Percentiles rank a stretch among this genome's conserved stretches.
These are phyloP conservation scores for Alternaria angustiovoidea DNA, from an alignment of 2,329 filamentous ascomycete species.

Conservation along the genomic window DNA sequence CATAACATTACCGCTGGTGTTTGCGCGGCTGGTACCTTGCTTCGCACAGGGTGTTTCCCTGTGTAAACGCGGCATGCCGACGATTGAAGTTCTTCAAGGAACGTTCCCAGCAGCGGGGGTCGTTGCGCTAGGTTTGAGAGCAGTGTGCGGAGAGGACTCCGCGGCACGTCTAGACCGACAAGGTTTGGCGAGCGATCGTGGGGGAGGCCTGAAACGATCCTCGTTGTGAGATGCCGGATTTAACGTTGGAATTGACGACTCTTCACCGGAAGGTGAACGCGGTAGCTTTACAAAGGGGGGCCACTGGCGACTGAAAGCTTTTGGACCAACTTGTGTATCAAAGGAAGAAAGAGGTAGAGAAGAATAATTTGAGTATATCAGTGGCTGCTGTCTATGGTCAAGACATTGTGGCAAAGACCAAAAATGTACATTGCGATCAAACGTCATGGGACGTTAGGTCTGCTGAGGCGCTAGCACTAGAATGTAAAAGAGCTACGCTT, in stretches of 20 bases:
- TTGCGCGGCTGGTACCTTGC: neutral
- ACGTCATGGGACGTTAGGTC: neutral
- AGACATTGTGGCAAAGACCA: neutral
- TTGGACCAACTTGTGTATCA: too few species aligned
- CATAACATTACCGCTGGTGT: constrained; percentile 1
- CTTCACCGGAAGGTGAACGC: neutral
- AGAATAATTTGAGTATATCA: neutral
- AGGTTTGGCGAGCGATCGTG: constrained; percentile 14
- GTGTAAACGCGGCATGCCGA: neutral
- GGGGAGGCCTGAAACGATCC: constrained; percentile 12
- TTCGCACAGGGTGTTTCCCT: neutral
- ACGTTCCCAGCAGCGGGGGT: neutral
- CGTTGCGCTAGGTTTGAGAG: constrained; percentile 6
- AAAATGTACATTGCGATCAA: neutral
- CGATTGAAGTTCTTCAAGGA: neutral
- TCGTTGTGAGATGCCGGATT: neutral
- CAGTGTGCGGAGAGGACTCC: constrained; percentile 1
- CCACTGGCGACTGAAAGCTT: too few species aligned
- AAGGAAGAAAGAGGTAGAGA: neutral
- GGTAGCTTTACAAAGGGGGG: too few species aligned
- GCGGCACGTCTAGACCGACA: neutral
- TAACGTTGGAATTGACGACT: neutral
- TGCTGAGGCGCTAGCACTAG: neutral
- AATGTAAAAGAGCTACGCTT: neutral
- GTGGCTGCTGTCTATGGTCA: neutral